Percentiles rank a stretch among this genome's conserved stretches.
Evolutionary conservation across 2,329 filamentous ascomycete genomes (phyloP).

Genomic region (Diplocarpon rosae): DNA sequence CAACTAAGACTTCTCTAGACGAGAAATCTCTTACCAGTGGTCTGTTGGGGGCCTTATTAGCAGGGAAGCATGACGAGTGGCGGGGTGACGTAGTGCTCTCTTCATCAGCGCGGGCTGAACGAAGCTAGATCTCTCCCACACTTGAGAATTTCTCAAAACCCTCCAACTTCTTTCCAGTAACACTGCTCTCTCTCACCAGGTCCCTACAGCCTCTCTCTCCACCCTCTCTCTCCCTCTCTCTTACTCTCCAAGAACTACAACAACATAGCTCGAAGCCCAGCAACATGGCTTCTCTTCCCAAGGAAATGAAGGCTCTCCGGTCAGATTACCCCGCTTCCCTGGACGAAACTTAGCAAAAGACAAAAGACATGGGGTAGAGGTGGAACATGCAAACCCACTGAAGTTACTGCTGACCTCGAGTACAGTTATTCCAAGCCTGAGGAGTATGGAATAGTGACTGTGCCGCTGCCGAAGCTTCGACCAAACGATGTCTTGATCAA

Average conservation of each 20-base stretch:
- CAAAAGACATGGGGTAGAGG: neutral
- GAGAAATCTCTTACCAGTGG: no score
- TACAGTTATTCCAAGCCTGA: slow-evolving; percentile 49
- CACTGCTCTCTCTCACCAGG: no score
- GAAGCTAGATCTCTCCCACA: no score
- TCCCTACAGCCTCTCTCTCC: no score
- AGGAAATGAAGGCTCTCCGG: slow-evolving; percentile 49
- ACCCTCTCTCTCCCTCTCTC: no score
- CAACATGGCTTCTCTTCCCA: slow-evolving; percentile 26
- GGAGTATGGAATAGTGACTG: slow-evolving; percentile 47
- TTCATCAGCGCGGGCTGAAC: no score
- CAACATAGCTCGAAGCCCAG: neutral
- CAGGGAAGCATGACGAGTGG: no score
- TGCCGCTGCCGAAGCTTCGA: slow-evolving; percentile 43
- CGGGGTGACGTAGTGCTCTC: no score
- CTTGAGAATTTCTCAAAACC: no score
- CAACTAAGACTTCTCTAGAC: no score
- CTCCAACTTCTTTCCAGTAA: no score
- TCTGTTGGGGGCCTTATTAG: no score
- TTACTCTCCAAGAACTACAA: neutral
- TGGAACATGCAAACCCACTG: neutral
- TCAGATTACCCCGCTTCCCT: slow-evolving; percentile 28
- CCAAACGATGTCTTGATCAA: slow-evolving; percentile 37
- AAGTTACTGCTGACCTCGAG: neutral
- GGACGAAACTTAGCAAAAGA: slow-evolving; percentile 5